These are phyloP conservation scores for Citrus australasica DNA, from an alignment of 345 rosid genomes.

Conservation along the genomic window DNA sequence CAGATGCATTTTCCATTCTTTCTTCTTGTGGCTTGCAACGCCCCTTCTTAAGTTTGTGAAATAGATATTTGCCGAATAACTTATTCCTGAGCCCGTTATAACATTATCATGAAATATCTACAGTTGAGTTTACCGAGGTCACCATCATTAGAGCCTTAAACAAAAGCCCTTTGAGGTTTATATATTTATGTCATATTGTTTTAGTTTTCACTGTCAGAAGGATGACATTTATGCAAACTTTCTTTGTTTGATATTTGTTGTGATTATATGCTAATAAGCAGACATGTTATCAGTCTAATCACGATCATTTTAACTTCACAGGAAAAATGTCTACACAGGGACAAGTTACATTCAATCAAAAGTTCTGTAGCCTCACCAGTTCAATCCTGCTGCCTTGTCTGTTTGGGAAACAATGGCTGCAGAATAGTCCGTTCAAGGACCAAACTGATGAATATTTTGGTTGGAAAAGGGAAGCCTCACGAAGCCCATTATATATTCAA, in stretches of 20 bases:
- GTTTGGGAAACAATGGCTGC: conserved; percentile 59
- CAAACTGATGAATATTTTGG: conserved; percentile 71
- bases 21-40: neutral
- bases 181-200: neutral
- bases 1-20: neutral
- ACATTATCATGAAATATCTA: neutral
- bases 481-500: conserved; percentile 70
- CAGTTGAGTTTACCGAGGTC: neutral
- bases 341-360: conserved; percentile 33
- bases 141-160: neutral
- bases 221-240: neutral
- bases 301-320: conserved; percentile 13
- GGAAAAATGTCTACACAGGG: conserved; percentile 32
- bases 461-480: conserved; percentile 69
- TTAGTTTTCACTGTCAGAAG: neutral
- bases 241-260: neutral
- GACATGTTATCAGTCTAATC: neutral
- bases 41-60: conserved; percentile 1
- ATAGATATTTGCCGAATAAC: neutral
- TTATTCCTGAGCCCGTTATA: neutral
- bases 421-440: conserved; percentile 79
- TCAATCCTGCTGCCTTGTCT: conserved; percentile 49
- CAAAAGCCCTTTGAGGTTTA: neutral
- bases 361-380: conserved; percentile 16
- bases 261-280: neutral